Conservation (phyloP, 169 alveolate species). For the Perkinsus olseni region DNA sequence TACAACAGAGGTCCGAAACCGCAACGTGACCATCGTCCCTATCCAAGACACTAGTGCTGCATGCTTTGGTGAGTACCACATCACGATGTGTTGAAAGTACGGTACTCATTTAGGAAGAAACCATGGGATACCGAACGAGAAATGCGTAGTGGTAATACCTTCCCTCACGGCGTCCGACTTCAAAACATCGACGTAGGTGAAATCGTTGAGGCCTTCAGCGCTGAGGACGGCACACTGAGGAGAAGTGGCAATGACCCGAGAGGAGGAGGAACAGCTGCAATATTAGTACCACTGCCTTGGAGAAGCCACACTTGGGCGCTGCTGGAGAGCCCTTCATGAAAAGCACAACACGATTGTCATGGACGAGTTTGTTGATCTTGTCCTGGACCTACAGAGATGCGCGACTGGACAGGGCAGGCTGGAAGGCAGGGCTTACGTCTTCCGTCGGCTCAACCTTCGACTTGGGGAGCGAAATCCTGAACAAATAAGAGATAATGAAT, state of each 20-base stretch:
- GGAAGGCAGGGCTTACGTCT: not conserved
- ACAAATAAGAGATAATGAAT: not conserved
- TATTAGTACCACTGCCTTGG: slow-evolving; percentile 24
- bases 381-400: not conserved
- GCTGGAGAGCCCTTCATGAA: slow-evolving; percentile 68
- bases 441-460: not conserved
- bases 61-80: too few species aligned
- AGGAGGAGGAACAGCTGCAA: not conserved
- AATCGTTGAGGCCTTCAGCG: not conserved
- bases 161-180: not conserved
- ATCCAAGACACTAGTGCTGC: too few species aligned
- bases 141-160: not conserved
- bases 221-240: slow-evolving; percentile 1
- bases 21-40: too few species aligned
- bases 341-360: slow-evolving; percentile 27
- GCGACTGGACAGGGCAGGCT: not conserved
- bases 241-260: not conserved
- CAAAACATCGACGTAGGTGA: not conserved
- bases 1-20: not conserved
- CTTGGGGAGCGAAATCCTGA: not conserved
- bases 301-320: slow-evolving; percentile 64
- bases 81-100: too few species aligned
- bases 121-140: too few species aligned
- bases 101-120: too few species aligned
- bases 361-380: slow-evolving; percentile 1